These are phyloP conservation scores for Populus tomentosa DNA, from an alignment of 441 rosid genomes.

Conservation along the genomic window DNA sequence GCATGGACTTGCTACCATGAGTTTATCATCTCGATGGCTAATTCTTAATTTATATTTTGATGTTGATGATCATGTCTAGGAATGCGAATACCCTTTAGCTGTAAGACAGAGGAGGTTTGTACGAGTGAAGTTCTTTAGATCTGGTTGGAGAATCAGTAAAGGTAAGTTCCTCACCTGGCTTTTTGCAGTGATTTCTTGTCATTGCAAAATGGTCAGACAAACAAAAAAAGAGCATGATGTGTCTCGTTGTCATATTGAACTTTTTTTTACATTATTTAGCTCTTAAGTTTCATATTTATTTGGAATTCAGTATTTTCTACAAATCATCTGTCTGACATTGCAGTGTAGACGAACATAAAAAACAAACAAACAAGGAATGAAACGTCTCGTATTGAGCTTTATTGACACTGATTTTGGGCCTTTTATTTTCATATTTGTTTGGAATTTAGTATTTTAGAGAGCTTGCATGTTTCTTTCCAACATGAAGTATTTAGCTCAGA, in stretches of 20 bases:
- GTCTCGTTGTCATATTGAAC: background rate
- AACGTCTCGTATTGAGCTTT: background rate
- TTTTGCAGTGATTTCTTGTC: background rate
- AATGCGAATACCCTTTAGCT: conserved; percentile 67
- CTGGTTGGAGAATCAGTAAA: conserved; percentile 90
- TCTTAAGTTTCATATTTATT: too few relatives aligned
- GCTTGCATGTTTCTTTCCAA: background rate
- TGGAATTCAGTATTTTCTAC: too few relatives aligned
- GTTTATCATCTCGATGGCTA: too few relatives aligned
- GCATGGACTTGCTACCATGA: background rate
- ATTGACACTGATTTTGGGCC: background rate
- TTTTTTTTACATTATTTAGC: background rate
- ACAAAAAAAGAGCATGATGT: too few relatives aligned
- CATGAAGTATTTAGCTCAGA: background rate
- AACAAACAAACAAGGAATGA: too few relatives aligned
- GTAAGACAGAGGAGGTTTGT: conserved; percentile 70
- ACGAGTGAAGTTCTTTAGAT: conserved; percentile 74
- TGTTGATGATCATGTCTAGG: conserved; percentile 39
- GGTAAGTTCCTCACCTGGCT: conserved; percentile 37
- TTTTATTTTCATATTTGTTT: background rate
- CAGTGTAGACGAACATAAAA: background rate
- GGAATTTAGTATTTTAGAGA: background rate
- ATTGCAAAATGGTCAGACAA: background rate
- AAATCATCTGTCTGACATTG: background rate
- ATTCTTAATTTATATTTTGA: background rate